A percentile compares a stretch with the other conserved stretches of the same genome.
Conservation (phyloP, 495 filamentous ascomycete species). For the Talaromyces proteolyticus region DNA sequence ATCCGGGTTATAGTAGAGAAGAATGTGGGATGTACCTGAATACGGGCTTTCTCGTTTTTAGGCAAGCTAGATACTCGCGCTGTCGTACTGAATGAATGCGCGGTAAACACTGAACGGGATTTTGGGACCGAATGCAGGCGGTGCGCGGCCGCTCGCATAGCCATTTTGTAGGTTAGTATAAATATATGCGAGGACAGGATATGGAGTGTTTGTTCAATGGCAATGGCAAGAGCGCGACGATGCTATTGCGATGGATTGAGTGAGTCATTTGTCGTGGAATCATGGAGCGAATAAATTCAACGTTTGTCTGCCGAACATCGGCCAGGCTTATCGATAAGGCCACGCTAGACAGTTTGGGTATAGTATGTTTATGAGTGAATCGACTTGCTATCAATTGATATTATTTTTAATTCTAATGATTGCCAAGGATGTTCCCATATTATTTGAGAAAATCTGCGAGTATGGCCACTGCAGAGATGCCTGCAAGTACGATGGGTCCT, state of each 20-base stretch:
- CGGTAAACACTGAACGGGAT: neutral
- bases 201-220: neutral
- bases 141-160: conserved; percentile 32
- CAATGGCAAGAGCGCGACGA: too few relatives aligned
- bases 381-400: too few relatives aligned
- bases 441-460: too few relatives aligned
- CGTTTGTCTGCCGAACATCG: conserved; percentile 1
- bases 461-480: too few relatives aligned
- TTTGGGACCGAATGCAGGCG: conserved; percentile 21
- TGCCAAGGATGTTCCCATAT: too few relatives aligned
- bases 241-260: conserved; percentile 5
- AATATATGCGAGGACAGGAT: conserved; percentile 2
- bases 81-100: conserved; percentile 8
- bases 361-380: too few relatives aligned
- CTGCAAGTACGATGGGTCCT: too few relatives aligned
- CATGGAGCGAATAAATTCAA: conserved; percentile 5
- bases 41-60: conserved; percentile 4
- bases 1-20: neutral
- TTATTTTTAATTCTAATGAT: too few relatives aligned
- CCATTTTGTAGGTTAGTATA: conserved; percentile 9
- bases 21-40: neutral
- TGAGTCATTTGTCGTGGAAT: conserved; percentile 9
- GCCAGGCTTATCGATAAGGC: conserved; percentile 6
- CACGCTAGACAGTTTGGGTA: too few relatives aligned
- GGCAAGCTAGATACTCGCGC: neutral